Base-by-base conservation (phyloP, 257 asterid genomes). In the Verbascum thapsus region DNA sequence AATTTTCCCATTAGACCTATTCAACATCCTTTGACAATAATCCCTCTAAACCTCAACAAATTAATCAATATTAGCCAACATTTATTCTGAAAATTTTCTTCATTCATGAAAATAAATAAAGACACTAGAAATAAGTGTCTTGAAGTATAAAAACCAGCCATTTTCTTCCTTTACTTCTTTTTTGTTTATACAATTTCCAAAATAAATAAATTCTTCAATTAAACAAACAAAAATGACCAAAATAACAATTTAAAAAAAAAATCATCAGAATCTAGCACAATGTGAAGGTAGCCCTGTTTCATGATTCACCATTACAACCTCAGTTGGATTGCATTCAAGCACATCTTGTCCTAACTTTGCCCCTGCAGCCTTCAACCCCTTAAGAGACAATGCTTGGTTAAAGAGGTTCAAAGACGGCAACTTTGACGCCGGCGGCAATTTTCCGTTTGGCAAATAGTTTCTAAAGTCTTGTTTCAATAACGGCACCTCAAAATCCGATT, bases 281-380 rank as follows among this genome's bases (percentile, higher is more conserved):
- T 78, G 88, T 18, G 95, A 85, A 49, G 96, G 96, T 26, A 90
- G 37, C 20, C 97, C 96, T 0, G 99, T 92, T 16, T 77, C 77
- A 20, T 64, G 80, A 55, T 85, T 59, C 41, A 85, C 95, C 26
- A 45, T 56, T 30, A 85, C 97, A 0, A 68, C 20, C 69, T 92
- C 87, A 0, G 61, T 65, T 7, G 82, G 52, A n/a, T 20, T 74
- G 83, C 99, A 92, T 10, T 69, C 73, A 4, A 92, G 80, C 13
- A 92, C 99, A 69, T 92, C 96, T 58, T 86, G 83, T 19, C 85
- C 79, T 37, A 92, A 23, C 66, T 85, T 92, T 0, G 97, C 99
- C 20, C 99, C 99, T 0, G 96, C 99, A 0, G 88, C 86, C 77
- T 87, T 92, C 74, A 92, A 47, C 0, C 99, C 99, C 55, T 85